Base-by-base conservation (phyloP, 305 asterid genomes). In the Stenogyne calaminthoides region DNA sequence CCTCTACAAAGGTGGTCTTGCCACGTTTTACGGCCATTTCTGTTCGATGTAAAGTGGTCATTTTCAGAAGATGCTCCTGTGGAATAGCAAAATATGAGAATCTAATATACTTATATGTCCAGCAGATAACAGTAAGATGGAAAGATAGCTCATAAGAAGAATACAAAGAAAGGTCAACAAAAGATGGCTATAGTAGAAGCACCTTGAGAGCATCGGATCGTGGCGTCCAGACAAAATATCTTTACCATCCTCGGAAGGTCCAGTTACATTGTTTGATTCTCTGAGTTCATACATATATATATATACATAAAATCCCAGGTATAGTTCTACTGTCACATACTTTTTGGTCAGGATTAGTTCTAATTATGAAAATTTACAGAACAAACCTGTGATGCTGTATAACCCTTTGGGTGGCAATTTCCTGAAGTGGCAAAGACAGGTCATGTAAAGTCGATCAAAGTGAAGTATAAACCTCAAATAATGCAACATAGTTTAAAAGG, bases 31-130 rank as follows among this genome's bases (percentile, higher is more conserved):
- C 62, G 64, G 94, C 89, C 87, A 87, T 83, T 76, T 92, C 87
- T 18, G 88, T 77, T 44, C 98, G 91, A 86, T 95, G 98, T 44
- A 71, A 84, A 49, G 95, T 27, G 27, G 99, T 88, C 89, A 95
- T 87, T 77, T 89, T 88, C 83, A 94, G 80, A 70, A 94, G 84
- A 85, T 94, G 99, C 81, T 88, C 99, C 99, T 94, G 83, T 64
- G 75, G 63, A 64, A 70, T 65, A 22, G 15, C 32, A 62, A 22
- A 56, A 51, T 52, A 47, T 40, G 42, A 59, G 42, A 62, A 44
- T 9, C 9, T 20, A 70, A 61, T 34, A 49, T 69, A 58, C 70
- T 42, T 40, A 63, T 49, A 56, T 18, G 42, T 54, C 66, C 11
- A 62, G 19, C 14, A 62, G 56, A 62, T 47, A 22, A 12, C 44